Conservation (phyloP, 2,329 filamentous ascomycete genomes). For the Pseudocercospora cruenta region DNA sequence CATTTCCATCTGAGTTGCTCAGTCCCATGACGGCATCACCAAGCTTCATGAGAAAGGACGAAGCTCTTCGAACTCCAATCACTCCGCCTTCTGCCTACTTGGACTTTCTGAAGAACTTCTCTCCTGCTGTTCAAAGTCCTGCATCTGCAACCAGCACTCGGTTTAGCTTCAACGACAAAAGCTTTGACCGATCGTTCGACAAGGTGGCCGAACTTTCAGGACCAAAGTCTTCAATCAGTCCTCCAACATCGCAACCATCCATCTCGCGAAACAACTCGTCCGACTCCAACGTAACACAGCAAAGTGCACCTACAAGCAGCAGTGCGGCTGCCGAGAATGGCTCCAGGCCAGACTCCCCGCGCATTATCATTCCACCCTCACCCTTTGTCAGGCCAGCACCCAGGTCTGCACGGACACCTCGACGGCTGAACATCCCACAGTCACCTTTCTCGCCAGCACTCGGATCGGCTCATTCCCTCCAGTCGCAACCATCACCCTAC, state of each 20-base stretch:
- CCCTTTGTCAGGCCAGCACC: constrained; percentile 56
- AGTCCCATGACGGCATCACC: constrained; percentile 69
- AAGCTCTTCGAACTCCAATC: constrained; percentile 78
- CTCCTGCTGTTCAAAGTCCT: constrained; percentile 70
- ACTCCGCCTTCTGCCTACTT: constrained; percentile 88
- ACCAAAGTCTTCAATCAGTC: constrained; percentile 39
- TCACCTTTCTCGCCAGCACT: constrained; percentile 67
- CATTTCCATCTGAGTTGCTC: constrained; percentile 56
- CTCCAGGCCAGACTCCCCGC: constrained; percentile 41
- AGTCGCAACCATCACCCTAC: constrained; percentile 69
- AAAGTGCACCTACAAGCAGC: constrained; percentile 25
- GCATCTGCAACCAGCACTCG: constrained; percentile 60
- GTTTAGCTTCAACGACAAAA: constrained; percentile 52
- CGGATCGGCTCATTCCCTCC: constrained; percentile 42
- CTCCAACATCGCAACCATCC: constrained; percentile 36
- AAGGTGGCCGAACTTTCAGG: constrained; percentile 31
- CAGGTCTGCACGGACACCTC: constrained; percentile 63
- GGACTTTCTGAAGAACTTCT: constrained; percentile 87
- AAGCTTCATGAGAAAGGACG: constrained; percentile 68
- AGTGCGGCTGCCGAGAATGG: constrained; percentile 22
- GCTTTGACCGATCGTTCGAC: constrained; percentile 33
- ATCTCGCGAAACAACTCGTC: constrained; percentile 43
- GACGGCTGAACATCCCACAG: constrained; percentile 74
- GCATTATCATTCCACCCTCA: constrained; percentile 49
- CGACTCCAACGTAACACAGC: constrained; percentile 28